Evolutionary conservation across 495 filamentous ascomycete genomes (phyloP), one percentile per base, ranked within the genome.

Genomic region (Chaetomidium leptoderma): DNA sequence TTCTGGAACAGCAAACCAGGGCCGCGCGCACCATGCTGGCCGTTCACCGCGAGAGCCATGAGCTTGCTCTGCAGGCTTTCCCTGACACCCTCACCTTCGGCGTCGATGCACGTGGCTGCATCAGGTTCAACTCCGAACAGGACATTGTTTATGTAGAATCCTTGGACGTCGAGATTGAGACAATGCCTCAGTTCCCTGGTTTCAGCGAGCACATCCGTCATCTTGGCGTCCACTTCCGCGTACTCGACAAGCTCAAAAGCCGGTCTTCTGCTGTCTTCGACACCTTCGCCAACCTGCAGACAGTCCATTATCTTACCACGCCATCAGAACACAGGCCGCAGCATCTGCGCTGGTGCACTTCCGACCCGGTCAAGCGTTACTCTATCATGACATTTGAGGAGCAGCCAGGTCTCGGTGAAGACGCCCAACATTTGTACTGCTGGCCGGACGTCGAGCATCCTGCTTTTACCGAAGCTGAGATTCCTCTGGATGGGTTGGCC

Each of bases 21-120:
- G 47, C 66, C 0, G 57, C 63, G 16, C 70, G 74, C 7, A 50
- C 57, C 4, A 62, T 77, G 46, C 49, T 72, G 24, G 58, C 74
- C 26, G 59, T 64, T 6, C 44, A 69, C 43, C 59, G 42, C 4
- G 67, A 77, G 59, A 74, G 71, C 55, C 72, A 75, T 9, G 33
- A 30, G 2, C 49, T 73, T 0, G 75, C 67, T 1, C 55, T 72
- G 16, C 59, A 53, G 21, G 40, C 36, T 1, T 65, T 77, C 33
- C 76, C 76, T 0, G 62, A 77, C 45, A 47, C 42, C 2, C 57
- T 78, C 1, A 1, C 29, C 9, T 17, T 74, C 23, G 59, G 65
- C 35, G 9, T 17, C 0, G 1, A 40, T 2, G 33, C n/a, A 0
- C 7, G 26, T 6, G 33, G 23, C 19, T 8, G 53, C 14, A 0